Percentiles rank a stretch among this genome's conserved stretches.
These are phyloP conservation scores for Persicaria tinctoria DNA, from an alignment of 148 eudicot species.

Conservation along the genomic window DNA sequence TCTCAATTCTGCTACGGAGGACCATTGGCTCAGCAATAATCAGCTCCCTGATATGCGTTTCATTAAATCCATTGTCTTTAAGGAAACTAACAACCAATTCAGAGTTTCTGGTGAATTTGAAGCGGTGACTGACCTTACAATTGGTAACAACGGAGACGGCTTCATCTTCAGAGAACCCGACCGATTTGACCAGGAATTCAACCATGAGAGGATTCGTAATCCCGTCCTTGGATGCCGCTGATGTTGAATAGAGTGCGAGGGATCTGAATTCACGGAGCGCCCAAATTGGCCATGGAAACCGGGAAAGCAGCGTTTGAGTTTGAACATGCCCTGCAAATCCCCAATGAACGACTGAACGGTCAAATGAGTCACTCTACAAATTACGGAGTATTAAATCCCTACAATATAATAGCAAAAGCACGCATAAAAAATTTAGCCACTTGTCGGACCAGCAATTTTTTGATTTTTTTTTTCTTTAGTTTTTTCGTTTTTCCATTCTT, in stretches of 20 bases:
- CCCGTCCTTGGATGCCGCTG: background rate
- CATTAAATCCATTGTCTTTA: slow-evolving; percentile 17
- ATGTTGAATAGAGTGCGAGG: background rate
- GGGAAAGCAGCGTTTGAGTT: background rate
- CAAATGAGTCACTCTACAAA: too few relatives aligned
- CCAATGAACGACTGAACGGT: too few relatives aligned
- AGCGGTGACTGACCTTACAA: slow-evolving; percentile 6
- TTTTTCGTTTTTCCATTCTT: too few relatives aligned
- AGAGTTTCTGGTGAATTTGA: slow-evolving; percentile 9
- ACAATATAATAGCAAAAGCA: too few relatives aligned
- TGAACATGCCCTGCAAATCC: too few relatives aligned
- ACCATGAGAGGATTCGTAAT: background rate
- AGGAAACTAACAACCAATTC: slow-evolving; percentile 18
- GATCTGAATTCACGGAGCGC: background rate
- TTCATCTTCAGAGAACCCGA: slow-evolving; percentile 23
- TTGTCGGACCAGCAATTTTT: too few relatives aligned
- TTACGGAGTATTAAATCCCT: too few relatives aligned
- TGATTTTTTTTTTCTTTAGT: too few relatives aligned
- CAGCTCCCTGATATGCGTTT: slow-evolving; percentile 15
- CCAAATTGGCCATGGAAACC: background rate
- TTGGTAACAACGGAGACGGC: slow-evolving; percentile 5
- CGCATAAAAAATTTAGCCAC: too few relatives aligned
- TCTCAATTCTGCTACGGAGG: slow-evolving; percentile 9
- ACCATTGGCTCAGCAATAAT: background rate
- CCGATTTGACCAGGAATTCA: slow-evolving; percentile 17